A percentile compares a stretch with the other conserved stretches of the same genome.
phyloP scores from a whole-genome alignment of 1,139 yeast species.

The Kazachstania sp. region DNA sequence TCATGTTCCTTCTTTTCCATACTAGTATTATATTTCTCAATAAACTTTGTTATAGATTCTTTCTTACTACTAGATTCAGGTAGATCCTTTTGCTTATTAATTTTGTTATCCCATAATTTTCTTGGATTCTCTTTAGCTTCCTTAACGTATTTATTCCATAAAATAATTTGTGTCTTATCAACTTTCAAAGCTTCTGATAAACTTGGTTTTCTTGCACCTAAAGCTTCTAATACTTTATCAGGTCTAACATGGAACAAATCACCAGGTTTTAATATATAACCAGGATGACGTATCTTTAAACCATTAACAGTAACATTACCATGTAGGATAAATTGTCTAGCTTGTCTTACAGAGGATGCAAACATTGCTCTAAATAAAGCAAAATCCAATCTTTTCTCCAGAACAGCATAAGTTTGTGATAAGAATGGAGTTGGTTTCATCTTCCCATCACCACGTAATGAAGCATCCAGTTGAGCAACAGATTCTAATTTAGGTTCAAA shows the following conservation, averaged over 20 bases:
- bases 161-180: conserved; percentile 60
- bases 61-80: conserved; percentile 22
- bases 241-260: conserved; percentile 84
- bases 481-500: conserved; percentile 72
- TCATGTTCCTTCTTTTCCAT: conserved; percentile 21
- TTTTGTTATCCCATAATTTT: conserved; percentile 47
- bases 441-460: conserved; percentile 39
- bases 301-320: conserved; percentile 89
- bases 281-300: conserved; percentile 64
- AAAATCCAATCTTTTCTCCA: conserved; percentile 82
- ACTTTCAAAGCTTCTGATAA: conserved; percentile 55
- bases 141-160: conserved; percentile 67
- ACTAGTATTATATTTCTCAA: conserved; percentile 20
- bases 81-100: conserved; percentile 19
- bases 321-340: conserved; percentile 74
- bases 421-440: conserved; percentile 64
- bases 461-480: conserved; percentile 77
- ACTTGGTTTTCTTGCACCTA: conserved; percentile 79
- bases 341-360: conserved; percentile 90
- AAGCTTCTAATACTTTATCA: conserved; percentile 72
- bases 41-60: conserved; percentile 17
- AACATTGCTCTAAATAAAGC: conserved; percentile 89
- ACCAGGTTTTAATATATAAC: conserved; percentile 71
- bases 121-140: conserved; percentile 47
- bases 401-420: conserved; percentile 77